Conservation (phyloP, 331 rosid species). For the Malus hybrid region DNA sequence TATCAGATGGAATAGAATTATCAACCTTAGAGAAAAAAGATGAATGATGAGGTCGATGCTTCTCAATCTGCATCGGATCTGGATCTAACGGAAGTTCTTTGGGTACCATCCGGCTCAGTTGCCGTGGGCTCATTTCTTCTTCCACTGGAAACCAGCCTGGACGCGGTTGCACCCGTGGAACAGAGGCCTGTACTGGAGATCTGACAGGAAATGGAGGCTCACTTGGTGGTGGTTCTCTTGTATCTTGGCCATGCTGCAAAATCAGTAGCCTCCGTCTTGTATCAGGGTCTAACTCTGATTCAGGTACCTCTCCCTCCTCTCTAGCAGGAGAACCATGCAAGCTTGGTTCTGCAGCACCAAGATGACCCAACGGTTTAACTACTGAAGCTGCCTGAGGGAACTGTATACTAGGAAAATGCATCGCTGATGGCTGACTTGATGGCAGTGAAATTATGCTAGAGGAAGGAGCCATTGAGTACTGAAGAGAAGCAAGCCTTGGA, state of each 20-base stretch:
- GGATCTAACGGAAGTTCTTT: slow-evolving; percentile 73
- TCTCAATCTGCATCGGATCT: slow-evolving; percentile 63
- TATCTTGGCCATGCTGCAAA: slow-evolving; percentile 98
- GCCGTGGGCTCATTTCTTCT: slow-evolving; percentile 87
- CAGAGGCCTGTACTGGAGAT: slow-evolving; percentile 55
- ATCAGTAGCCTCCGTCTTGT: slow-evolving; percentile 98
- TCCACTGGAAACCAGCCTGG: slow-evolving; percentile 81
- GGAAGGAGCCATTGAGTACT: slow-evolving; percentile 49
- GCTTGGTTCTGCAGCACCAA: slow-evolving; percentile 57
- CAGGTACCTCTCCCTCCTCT: slow-evolving; percentile 99
- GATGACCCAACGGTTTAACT: slow-evolving; percentile 53
- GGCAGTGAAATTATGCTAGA: slow-evolving; percentile 57
- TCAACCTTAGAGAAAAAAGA: slow-evolving; percentile 71
- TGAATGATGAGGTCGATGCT: slow-evolving; percentile 62
- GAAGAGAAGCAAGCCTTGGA: slow-evolving; percentile 66
- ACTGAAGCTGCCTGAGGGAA: slow-evolving; percentile 42
- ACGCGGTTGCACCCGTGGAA: slow-evolving; percentile 49
- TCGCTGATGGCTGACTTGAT: slow-evolving; percentile 42
- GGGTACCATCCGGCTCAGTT: slow-evolving; percentile 39
- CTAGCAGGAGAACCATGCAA: slow-evolving; percentile 92
- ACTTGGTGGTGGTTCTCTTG: slow-evolving; percentile 53
- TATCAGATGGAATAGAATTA: slow-evolving; percentile 56
- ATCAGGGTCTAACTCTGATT: slow-evolving; percentile 98
- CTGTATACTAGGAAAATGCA: slow-evolving; percentile 49
- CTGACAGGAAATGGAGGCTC: slow-evolving; percentile 75